Base-by-base conservation (phyloP, 768 basidiomycete species). In the Leucocoprinus leucothites region DNA sequence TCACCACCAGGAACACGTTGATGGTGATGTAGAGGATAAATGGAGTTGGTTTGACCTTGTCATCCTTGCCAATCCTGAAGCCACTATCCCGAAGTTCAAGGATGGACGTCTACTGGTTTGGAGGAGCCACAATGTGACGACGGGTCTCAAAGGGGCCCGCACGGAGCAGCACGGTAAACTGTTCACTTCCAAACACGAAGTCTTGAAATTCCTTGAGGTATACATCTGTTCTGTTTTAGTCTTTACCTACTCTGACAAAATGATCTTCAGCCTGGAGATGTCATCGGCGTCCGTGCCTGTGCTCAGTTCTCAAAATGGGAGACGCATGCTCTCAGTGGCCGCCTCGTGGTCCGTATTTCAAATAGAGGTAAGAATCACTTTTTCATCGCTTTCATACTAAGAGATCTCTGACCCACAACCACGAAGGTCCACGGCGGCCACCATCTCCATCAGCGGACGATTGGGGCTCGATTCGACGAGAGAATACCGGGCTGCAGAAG, bases 11-110 rank as follows among this genome's bases (percentile, higher is more conserved):
- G 65, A 63, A 1, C 54, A 43, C 38, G 58, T 51, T 34, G 44
- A 49, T 6, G 21, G 46, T 21, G 62, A 56, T n/a, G 61, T 58
- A 9, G 57, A 47, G 0, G 67, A 63, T 25, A 65, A 62, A 26
- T 70, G 68, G 65, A 69, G 65, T 42, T 71, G 70, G 69, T 71
- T 68, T 54, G 69, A 71, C 54, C 51, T 71, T 9, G 61, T 67
- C 46, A 59, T 71, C 47, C 64, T 70, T 11, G 63, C 65, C 21
- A 64, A 57, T 9, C 56, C 66, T 1, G 59, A 64, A 14, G 51
- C 62, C 6, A 59, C 56, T 9, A 45, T 56, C 18, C 67, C 67
- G 1, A 63, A 60, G 31, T 61, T 64, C 16, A 69, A 64, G 47
- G 61, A 69, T 51, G 64, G 64, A 2, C 55, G 60, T 3, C 56